phyloP scores from a whole-genome alignment of 768 basidiomycete genomes.

The Mycena rosella region DNA sequence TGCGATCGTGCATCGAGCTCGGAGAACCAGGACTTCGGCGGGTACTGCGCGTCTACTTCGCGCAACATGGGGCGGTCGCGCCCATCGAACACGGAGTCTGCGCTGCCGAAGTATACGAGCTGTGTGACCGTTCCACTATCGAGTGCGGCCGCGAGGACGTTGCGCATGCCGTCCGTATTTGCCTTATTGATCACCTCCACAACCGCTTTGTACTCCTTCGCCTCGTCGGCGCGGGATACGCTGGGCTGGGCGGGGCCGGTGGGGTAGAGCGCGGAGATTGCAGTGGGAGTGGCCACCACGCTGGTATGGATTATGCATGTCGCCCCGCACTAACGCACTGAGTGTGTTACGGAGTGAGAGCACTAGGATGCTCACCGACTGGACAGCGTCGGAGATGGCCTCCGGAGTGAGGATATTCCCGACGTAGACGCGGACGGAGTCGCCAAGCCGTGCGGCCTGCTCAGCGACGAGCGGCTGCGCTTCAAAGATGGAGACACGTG shows the following conservation, averaged over 20 bases:
- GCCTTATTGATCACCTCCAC: background rate
- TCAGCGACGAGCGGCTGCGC: slow-evolving; percentile 46
- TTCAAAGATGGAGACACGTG: slow-evolving; percentile 61
- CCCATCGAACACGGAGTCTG: slow-evolving; percentile 24
- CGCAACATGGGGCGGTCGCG: slow-evolving; percentile 13
- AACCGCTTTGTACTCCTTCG: slow-evolving; percentile 39
- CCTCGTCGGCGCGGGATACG: slow-evolving; percentile 48
- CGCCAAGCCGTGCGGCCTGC: slow-evolving; percentile 48
- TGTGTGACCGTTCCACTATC: background rate
- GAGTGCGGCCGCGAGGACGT: slow-evolving; percentile 8
- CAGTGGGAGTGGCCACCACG: slow-evolving; percentile 52
- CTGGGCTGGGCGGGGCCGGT: background rate
- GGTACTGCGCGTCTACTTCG: slow-evolving; percentile 19
- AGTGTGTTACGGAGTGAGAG: background rate
- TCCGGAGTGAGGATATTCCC: slow-evolving; percentile 59
- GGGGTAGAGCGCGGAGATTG: slow-evolving; percentile 45
- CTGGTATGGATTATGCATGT: slow-evolving; percentile 67
- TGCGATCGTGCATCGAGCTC: background rate
- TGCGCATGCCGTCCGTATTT: slow-evolving; percentile 21
- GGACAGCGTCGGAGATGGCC: slow-evolving; percentile 52
- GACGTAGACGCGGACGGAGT: slow-evolving; percentile 53
- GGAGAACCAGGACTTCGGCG: background rate
- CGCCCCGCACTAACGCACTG: slow-evolving; percentile 45
- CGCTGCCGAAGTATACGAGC: slow-evolving; percentile 15
- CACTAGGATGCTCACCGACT: slow-evolving; percentile 46